Evolutionary conservation across 169 alveolate genomes (phyloP).

Genomic region (Plasmodium billcollinsi): DNA sequence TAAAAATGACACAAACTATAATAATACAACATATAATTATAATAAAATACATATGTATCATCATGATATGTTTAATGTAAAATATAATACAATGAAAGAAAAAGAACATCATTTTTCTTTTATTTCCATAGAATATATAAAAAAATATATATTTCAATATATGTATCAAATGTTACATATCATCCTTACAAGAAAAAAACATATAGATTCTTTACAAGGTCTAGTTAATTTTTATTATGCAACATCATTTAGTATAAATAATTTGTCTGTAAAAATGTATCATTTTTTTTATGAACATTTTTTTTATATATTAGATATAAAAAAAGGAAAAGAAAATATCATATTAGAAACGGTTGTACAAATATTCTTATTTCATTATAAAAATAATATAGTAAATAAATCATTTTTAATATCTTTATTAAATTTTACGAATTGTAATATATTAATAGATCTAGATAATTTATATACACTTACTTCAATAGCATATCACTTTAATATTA

Average conservation of each 20-base stretch:
- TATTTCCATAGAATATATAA: not conserved
- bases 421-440: not conserved
- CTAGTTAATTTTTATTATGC: slow-evolving; percentile 49
- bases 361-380: slow-evolving; percentile 49
- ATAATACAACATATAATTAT: not conserved
- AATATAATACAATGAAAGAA: not conserved
- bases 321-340: slow-evolving; percentile 13
- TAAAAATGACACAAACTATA: not conserved
- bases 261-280: slow-evolving; percentile 23
- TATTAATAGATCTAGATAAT: slow-evolving; percentile 13
- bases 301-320: slow-evolving; percentile 14
- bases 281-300: slow-evolving; percentile 31
- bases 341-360: slow-evolving; percentile 35
- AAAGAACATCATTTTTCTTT: not conserved
- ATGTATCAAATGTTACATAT: slow-evolving; percentile 17
- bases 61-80: not conserved
- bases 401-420: slow-evolving; percentile 12
- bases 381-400: slow-evolving; percentile 38
- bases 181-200: slow-evolving; percentile 30
- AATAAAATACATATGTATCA: not conserved
- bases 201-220: slow-evolving; percentile 60
- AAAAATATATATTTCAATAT: not conserved
- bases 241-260: slow-evolving; percentile 22
- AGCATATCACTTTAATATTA: slow-evolving; percentile 48
- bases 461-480: slow-evolving; percentile 19